phyloP scores from a whole-genome alignment of 331 rosid species.

The Ulmus americana region DNA sequence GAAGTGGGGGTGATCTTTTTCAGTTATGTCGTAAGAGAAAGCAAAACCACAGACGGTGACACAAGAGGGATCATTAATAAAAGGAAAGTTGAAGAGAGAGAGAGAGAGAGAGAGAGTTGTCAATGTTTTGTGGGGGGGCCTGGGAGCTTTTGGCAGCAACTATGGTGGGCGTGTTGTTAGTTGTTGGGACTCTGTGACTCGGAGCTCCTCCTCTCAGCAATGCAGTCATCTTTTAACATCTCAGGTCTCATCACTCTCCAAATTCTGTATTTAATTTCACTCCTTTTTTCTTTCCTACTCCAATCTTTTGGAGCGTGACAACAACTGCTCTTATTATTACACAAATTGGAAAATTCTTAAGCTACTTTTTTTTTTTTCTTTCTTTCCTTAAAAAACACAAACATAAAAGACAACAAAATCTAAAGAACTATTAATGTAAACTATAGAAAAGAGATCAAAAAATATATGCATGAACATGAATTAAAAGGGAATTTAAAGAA shows the following conservation, averaged over 20 bases:
- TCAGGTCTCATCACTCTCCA: slow-evolving; percentile 45
- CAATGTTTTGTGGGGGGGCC: slow-evolving; percentile 7
- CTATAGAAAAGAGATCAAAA: too few relatives aligned
- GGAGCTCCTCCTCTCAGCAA: slow-evolving; percentile 15
- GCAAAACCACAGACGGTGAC: background rate
- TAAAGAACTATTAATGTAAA: too few relatives aligned
- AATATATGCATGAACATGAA: too few relatives aligned
- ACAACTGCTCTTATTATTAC: background rate
- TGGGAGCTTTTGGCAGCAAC: slow-evolving; percentile 33
- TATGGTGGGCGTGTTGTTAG: slow-evolving; percentile 51
- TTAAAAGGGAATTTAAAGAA: too few relatives aligned
- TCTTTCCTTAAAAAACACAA: too few relatives aligned
- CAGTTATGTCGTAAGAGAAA: background rate
- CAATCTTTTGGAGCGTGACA: slow-evolving; percentile 17
- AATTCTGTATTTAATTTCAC: background rate
- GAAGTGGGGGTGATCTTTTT: background rate
- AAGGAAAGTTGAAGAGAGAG: background rate
- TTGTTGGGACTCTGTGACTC: slow-evolving; percentile 42
- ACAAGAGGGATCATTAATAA: background rate
- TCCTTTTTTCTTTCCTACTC: slow-evolving; percentile 18
- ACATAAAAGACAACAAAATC: too few relatives aligned
- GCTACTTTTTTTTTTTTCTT: too few relatives aligned
- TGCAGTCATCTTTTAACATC: slow-evolving; percentile 32
- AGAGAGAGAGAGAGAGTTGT: slow-evolving; percentile 19
- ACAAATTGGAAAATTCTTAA: too few relatives aligned